Conservation (phyloP, 805 yeast species). For the Saccharomyces jurei region DNA sequence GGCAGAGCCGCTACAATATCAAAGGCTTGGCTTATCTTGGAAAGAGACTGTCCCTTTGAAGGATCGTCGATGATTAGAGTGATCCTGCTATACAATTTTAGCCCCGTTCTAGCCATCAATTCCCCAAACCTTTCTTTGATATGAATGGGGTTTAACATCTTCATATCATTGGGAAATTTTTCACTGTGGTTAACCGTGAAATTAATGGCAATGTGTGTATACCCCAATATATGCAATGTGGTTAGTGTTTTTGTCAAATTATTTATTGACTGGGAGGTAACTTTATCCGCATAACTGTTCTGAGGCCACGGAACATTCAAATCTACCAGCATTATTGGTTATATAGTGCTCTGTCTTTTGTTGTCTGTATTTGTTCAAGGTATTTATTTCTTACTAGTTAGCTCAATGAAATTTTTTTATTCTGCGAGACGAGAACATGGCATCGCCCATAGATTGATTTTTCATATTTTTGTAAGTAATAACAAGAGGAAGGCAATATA, state of each 20-base stretch:
- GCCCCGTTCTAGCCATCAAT: conserved; percentile 29
- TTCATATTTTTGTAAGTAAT: background rate
- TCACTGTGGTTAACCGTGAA: conserved; percentile 44
- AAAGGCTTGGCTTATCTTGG: conserved; percentile 37
- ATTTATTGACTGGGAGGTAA: conserved; percentile 36
- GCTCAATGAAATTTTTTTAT: background rate
- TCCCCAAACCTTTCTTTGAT: conserved; percentile 22
- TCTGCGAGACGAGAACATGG: background rate
- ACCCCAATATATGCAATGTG: conserved; percentile 54
- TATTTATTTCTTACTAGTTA: background rate
- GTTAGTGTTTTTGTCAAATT: conserved; percentile 42
- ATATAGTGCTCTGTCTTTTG: background rate
- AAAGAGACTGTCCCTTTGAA: conserved; percentile 52
- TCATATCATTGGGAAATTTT: conserved; percentile 42
- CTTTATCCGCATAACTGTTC: conserved; percentile 36
- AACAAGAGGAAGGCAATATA: background rate
- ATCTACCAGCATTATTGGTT: conserved; percentile 44
- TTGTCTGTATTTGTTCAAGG: background rate
- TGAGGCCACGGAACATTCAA: conserved; percentile 71
- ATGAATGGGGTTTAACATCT: conserved; percentile 39
- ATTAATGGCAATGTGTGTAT: conserved; percentile 71
- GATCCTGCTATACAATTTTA: conserved; percentile 57
- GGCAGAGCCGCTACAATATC: conserved; percentile 84
- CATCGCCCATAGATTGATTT: background rate
- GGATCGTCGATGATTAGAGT: conserved; percentile 75